phyloP scores from a whole-genome alignment of 805 yeast genomes.

The Wickerhamomyces silvicola region DNA sequence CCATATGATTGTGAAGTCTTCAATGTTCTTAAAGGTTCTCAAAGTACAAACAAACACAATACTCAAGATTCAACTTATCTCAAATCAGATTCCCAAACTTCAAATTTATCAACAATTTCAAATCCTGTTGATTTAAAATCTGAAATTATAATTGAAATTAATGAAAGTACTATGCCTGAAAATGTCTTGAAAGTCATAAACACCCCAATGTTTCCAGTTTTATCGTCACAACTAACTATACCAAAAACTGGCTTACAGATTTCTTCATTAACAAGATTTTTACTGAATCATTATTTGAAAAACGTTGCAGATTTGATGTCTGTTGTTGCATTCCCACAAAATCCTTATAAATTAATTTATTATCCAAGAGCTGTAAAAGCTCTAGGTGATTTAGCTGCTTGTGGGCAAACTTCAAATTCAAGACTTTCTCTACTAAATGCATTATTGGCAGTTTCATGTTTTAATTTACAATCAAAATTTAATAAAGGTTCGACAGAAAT shows the following conservation, averaged over 20 bases:
- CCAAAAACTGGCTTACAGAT: slow-evolving; percentile 60
- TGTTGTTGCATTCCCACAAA: slow-evolving; percentile 61
- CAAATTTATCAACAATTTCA: no score
- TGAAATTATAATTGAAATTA: slow-evolving; percentile 12
- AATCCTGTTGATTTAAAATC: slow-evolving; percentile 1
- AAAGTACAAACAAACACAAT: slow-evolving; percentile 1
- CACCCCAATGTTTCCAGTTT: slow-evolving; percentile 26
- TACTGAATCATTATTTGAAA: slow-evolving; percentile 64
- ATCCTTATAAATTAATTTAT: slow-evolving; percentile 86
- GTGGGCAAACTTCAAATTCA: slow-evolving; percentile 70
- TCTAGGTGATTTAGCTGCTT: slow-evolving; percentile 69
- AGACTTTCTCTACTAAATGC: slow-evolving; percentile 76
- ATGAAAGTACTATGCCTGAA: slow-evolving; percentile 41
- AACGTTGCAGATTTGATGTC: slow-evolving; percentile 78
- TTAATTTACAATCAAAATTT: slow-evolving; percentile 69
- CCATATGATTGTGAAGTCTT: slow-evolving; percentile 23
- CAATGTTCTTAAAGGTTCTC: slow-evolving; percentile 18
- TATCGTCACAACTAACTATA: slow-evolving; percentile 28
- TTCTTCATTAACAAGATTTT: slow-evolving; percentile 64
- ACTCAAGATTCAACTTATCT: no score
- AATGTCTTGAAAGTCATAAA: slow-evolving; percentile 38
- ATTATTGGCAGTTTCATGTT: slow-evolving; percentile 73
- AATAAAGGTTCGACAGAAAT: slow-evolving; percentile 59
- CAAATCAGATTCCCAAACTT: no score
- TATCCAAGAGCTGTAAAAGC: slow-evolving; percentile 80